These are phyloP conservation scores for Rhizopogon vinicolor DNA, from an alignment of 768 basidiomycete species.

Conservation along the genomic window DNA sequence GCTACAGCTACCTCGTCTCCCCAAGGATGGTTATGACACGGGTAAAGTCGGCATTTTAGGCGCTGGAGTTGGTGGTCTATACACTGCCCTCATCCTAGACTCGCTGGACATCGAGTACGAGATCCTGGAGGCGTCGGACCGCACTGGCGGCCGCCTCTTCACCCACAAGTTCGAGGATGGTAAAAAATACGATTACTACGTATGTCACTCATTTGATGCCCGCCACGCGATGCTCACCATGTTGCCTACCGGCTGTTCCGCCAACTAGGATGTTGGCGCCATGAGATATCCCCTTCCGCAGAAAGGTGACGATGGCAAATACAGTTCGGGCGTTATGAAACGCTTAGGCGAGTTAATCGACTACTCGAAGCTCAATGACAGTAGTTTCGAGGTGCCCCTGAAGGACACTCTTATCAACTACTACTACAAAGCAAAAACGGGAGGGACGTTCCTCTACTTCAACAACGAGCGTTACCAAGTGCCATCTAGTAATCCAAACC, in stretches of 20 bases:
- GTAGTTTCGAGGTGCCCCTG: conserved; percentile 2
- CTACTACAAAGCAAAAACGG: conserved; percentile 8
- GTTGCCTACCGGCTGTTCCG: conserved; percentile 5
- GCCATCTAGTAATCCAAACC: neutral
- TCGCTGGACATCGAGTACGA: conserved; percentile 37
- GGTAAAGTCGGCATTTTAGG: conserved; percentile 16
- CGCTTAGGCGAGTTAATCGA: conserved; percentile 26
- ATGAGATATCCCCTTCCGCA: conserved; percentile 32
- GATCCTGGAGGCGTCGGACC: conserved; percentile 39
- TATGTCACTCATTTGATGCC: conserved; percentile 9
- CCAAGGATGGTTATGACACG: neutral
- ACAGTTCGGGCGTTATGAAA: conserved; percentile 25
- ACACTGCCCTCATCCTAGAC: conserved; percentile 42
- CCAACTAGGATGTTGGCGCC: conserved; percentile 32
- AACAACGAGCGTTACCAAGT: conserved; percentile 7
- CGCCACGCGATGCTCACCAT: neutral
- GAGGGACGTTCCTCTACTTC: conserved; percentile 18
- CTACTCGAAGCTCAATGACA: conserved; percentile 18
- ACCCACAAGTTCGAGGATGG: conserved; percentile 35
- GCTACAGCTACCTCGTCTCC: neutral
- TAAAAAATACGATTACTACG: conserved; percentile 31
- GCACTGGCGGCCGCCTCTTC: conserved; percentile 39
- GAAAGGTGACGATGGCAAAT: conserved; percentile 9
- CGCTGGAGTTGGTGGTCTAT: conserved; percentile 28
- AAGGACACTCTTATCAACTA: conserved; percentile 18